Base-by-base conservation (phyloP, 2,329 filamentous ascomycete genomes). In the Mollisia scopiformis region DNA sequence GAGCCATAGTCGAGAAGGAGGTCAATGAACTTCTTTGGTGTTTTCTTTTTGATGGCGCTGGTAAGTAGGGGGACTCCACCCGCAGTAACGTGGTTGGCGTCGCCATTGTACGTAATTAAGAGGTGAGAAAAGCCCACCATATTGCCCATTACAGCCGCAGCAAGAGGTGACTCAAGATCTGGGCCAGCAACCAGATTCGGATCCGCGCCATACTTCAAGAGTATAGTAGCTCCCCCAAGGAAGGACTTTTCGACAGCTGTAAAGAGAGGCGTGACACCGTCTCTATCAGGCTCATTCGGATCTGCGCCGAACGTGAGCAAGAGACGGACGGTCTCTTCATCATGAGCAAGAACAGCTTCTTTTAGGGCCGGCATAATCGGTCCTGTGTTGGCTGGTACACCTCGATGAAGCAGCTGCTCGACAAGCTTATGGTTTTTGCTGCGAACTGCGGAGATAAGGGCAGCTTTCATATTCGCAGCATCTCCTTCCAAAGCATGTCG, bases 191-290 rank as follows among this genome's bases (percentile, higher is more conserved):
- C 73, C 49, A 84, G 75, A 68, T 86, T 86, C 10, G 81, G 80
- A 69, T 85, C 84, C 16, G 84, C 84, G 11, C 86, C 85, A 62
- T 90, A 89, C 74, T 88, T 88, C 65, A 88, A 78, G 4, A 90
- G 79, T 54, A 83, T 75, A 30, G 82, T 82, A 0, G 86, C 84
- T 2, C 81, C 85, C 23, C 84, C 82, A 41, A 84, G 71, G 69
- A 84, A 86, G 0, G 78, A 79, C 62, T 79, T 79, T 66, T 83
- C 84, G 2, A 81, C 82, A 0, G 79, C 80, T 16, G 74, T 80
- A 55, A 77, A 77, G 2, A 88, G 76, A 2, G 85, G 84, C 0
- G 81, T 83, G 33, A 80, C 68, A 25, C 81, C 80, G 19, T 81
- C 75, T 27, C 73, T 75, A 64, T 85, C 83, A 0, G 76, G 61